A percentile compares a stretch with the other conserved stretches of the same genome.
Evolutionary conservation across 2,329 filamentous ascomycete genomes (phyloP).

Genomic region (Colletotrichum sojae): DNA sequence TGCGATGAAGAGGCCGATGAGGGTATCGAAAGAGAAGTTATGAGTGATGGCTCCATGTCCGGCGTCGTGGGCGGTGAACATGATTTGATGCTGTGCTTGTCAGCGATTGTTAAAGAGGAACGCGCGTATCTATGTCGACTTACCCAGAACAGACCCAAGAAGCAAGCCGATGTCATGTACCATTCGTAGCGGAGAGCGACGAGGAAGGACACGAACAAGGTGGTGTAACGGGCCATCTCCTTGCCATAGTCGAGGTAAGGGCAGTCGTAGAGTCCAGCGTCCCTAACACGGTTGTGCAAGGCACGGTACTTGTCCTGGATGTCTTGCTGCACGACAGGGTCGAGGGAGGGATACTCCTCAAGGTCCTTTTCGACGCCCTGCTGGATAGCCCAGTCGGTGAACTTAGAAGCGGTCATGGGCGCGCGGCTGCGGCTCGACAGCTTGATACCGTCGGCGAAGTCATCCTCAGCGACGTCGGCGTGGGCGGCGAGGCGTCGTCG

Average conservation of each 20-base stretch:
- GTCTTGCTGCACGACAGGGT: conserved; percentile 65
- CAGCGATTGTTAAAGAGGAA: conserved; percentile 39
- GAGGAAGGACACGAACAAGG: conserved; percentile 65
- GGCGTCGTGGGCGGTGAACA: conserved; percentile 78
- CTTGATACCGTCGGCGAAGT: not conserved
- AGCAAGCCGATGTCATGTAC: conserved; percentile 71
- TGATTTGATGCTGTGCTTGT: conserved; percentile 71
- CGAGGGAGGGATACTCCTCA: conserved; percentile 65
- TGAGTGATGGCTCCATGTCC: conserved; percentile 75
- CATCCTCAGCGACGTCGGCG: not conserved
- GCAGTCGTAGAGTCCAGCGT: conserved; percentile 71
- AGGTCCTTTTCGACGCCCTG: conserved; percentile 53
- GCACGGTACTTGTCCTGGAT: conserved; percentile 70
- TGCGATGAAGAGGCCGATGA: conserved; percentile 74
- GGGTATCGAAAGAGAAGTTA: conserved; percentile 69
- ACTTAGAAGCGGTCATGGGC: conserved; percentile 46
- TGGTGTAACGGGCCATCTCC: conserved; percentile 68
- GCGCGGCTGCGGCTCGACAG: conserved; percentile 31
- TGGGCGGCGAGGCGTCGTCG: conserved; percentile 31
- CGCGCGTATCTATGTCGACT: conserved; percentile 30
- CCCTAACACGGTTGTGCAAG: conserved; percentile 68
- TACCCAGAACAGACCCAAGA: conserved; percentile 75
- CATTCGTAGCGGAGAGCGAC: conserved; percentile 62
- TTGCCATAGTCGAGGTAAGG: conserved; percentile 70
- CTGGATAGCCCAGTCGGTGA: conserved; percentile 53